phyloP scores from a whole-genome alignment of 2,329 filamentous ascomycete species.

The Coniella vitis region DNA sequence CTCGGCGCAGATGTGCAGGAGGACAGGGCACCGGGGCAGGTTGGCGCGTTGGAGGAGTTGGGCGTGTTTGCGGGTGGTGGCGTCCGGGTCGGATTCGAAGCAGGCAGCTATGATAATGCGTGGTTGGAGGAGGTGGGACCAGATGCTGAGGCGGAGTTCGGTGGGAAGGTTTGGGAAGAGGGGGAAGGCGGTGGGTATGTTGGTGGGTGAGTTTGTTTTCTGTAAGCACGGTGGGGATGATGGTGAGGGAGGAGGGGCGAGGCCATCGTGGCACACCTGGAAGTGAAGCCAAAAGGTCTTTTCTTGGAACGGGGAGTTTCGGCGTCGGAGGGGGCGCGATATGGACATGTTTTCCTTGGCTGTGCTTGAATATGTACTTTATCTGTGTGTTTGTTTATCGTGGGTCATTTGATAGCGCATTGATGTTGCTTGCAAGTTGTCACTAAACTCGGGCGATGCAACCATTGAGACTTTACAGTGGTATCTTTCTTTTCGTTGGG shows the following conservation, averaged over 20 bases:
- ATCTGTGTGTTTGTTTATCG: not conserved
- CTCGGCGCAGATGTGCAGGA: conserved; percentile 40
- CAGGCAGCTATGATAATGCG: conserved; percentile 39
- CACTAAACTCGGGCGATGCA: too few species aligned
- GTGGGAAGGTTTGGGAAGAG: conserved; percentile 35
- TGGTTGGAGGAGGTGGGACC: conserved; percentile 37
- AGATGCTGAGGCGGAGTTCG: conserved; percentile 43
- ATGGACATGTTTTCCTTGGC: not conserved
- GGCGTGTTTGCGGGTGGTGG: conserved; percentile 21
- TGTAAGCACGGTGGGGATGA: not conserved
- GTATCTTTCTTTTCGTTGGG: too few species aligned
- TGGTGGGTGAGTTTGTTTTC: too few species aligned
- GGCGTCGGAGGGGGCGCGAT: conserved; percentile 3
- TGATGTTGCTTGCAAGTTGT: too few species aligned
- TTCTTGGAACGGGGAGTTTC: conserved; percentile 1
- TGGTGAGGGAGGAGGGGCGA: not conserved
- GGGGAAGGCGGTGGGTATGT: conserved; percentile 23
- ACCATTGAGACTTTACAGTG: too few species aligned
- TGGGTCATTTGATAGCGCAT: too few species aligned
- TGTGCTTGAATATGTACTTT: not conserved
- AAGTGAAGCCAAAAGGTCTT: conserved; percentile 39
- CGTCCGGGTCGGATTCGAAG: conserved; percentile 24
- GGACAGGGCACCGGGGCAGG: conserved; percentile 27
- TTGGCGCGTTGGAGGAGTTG: conserved; percentile 17
- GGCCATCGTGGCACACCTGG: conserved; percentile 33